Evolutionary conservation across 2,329 filamentous ascomycete genomes (phyloP).

Genomic region (Raffaelea albimanens): DNA sequence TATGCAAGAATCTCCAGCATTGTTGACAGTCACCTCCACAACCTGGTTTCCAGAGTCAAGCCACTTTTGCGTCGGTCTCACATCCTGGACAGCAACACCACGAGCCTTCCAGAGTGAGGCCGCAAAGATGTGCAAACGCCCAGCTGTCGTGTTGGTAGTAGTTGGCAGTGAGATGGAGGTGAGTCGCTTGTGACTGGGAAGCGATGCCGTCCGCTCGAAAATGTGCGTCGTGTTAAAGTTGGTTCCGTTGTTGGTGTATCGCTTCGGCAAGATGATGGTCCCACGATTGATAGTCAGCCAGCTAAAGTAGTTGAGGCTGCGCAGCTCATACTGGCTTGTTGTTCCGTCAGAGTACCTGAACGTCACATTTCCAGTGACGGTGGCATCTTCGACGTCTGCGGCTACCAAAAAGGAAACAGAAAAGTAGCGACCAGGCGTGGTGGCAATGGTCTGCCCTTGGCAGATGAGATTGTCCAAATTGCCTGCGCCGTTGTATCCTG

Average conservation of each 20-base stretch:
- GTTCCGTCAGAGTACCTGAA: constrained; percentile 30
- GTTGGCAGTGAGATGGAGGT: constrained; percentile 28
- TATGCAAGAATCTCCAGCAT: constrained; percentile 25
- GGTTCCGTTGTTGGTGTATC: constrained; percentile 28
- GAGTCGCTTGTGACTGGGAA: constrained; percentile 28
- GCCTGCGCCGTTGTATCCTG: constrained; percentile 25
- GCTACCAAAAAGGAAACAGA: constrained; percentile 12
- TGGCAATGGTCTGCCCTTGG: constrained; percentile 21
- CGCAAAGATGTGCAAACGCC: constrained; percentile 31
- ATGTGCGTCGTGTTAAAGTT: constrained; percentile 34
- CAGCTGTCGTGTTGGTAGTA: constrained; percentile 5
- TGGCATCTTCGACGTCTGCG: constrained; percentile 27
- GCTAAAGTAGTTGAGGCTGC: constrained; percentile 29
- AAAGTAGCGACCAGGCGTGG: neutral
- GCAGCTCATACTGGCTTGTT: constrained; percentile 26
- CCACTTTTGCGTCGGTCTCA: constrained; percentile 34
- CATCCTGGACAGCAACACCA: constrained; percentile 24
- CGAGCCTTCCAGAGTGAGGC: constrained; percentile 23
- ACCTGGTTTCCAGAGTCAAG: constrained; percentile 22
- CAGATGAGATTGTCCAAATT: constrained; percentile 33
- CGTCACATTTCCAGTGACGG: constrained; percentile 29
- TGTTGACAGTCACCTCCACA: constrained; percentile 30
- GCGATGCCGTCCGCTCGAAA: constrained; percentile 30
- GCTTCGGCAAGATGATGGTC: constrained; percentile 32
- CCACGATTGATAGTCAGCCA: constrained; percentile 24